These are phyloP conservation scores for Myriosclerotinia curreyana DNA, from an alignment of 2,329 filamentous ascomycete species.

Conservation along the genomic window DNA sequence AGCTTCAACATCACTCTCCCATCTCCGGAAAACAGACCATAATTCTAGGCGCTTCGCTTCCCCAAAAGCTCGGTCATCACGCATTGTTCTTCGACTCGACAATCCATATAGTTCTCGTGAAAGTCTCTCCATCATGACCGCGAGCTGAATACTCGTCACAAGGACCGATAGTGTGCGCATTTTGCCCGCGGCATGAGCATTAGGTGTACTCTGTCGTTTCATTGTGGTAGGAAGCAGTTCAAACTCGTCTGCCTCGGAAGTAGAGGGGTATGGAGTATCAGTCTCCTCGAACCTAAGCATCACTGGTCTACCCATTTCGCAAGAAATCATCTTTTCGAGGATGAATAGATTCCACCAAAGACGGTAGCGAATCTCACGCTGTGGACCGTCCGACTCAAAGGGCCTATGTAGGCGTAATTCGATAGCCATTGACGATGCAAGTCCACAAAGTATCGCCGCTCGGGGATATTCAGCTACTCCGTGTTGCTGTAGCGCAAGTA, in stretches of 20 bases:
- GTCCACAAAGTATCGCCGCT: slow-evolving; percentile 34
- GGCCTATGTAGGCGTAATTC: slow-evolving; percentile 35
- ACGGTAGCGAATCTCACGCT: slow-evolving; percentile 34
- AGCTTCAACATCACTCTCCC: slow-evolving; percentile 33
- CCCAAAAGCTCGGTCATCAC: slow-evolving; percentile 31
- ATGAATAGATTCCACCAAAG: slow-evolving; percentile 39
- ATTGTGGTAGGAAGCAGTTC: slow-evolving; percentile 33
- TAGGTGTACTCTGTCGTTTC: slow-evolving; percentile 17
- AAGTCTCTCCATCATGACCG: slow-evolving; percentile 33
- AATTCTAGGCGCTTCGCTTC: slow-evolving; percentile 33
- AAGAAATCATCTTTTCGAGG: slow-evolving; percentile 38
- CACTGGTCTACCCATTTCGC: slow-evolving; percentile 36
- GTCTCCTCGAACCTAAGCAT: slow-evolving; percentile 34
- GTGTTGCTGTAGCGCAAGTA: slow-evolving; percentile 37
- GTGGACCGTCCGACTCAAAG: slow-evolving; percentile 29
- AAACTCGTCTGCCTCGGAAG: slow-evolving; percentile 37
- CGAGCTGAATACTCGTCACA: slow-evolving; percentile 33
- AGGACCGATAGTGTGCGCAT: slow-evolving; percentile 35
- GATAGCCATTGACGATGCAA: slow-evolving; percentile 37
- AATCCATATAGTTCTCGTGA: slow-evolving; percentile 35
- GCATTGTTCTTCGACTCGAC: slow-evolving; percentile 32
- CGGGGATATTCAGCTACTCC: slow-evolving; percentile 36
- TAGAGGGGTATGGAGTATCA: slow-evolving; percentile 35
- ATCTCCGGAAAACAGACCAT: slow-evolving; percentile 31
- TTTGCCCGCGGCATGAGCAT: slow-evolving; percentile 29